Conservation (phyloP, 148 eudicot genomes). For the Heliosperma pusillum region DNA sequence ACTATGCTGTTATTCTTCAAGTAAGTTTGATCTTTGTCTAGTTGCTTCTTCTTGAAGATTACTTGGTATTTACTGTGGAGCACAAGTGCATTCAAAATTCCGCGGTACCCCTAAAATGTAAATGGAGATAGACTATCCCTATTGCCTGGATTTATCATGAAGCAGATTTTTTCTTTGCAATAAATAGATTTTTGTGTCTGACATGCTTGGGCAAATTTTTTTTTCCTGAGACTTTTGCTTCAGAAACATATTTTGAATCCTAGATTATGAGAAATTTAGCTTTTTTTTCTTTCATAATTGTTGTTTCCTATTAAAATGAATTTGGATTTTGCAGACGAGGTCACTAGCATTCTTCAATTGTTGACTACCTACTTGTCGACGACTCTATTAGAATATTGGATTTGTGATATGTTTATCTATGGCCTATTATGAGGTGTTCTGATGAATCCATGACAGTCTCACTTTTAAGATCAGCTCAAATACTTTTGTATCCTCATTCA, state of each 20-base stretch:
- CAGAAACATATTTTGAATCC: background rate
- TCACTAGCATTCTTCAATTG: background rate
- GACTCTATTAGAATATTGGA: background rate
- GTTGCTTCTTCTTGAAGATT: background rate
- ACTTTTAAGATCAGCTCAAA: background rate
- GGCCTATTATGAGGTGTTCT: background rate
- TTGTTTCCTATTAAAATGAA: background rate
- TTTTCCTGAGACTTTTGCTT: background rate
- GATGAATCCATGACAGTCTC: background rate
- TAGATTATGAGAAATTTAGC: background rate
- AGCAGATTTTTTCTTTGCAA: background rate
- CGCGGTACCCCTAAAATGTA: background rate
- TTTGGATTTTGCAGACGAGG: background rate
- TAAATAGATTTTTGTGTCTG: background rate
- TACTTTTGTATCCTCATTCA: too few relatives aligned
- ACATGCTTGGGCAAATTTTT: background rate
- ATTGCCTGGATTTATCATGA: background rate
- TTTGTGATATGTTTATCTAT: background rate
- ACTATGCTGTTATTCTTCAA: constrained; percentile 46
- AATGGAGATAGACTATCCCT: constrained; percentile 3
- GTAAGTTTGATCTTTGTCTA: constrained; percentile 26
- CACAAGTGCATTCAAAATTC: background rate
- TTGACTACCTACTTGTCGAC: background rate
- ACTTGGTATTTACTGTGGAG: background rate
- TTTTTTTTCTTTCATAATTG: background rate